Percentiles rank a stretch among this genome's conserved stretches.
Conservation (phyloP, 169 alveolate genomes). For the Plasmodium reichenowi region DNA sequence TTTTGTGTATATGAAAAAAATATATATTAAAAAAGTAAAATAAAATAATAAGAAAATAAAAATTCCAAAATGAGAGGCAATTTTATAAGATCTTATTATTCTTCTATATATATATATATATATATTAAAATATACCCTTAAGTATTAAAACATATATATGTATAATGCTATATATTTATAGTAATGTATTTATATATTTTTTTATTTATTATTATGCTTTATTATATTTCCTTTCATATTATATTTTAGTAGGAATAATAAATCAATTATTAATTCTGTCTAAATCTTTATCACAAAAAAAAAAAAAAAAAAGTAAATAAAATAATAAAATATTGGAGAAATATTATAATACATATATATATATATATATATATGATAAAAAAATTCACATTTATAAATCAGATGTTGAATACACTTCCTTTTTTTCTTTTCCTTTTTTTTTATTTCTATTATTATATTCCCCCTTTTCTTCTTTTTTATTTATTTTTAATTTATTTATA, state of each 20-base stretch:
- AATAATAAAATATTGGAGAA: constrained; percentile 1
- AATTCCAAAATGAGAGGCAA: constrained; percentile 9
- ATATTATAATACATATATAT: neutral
- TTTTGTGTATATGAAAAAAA: neutral
- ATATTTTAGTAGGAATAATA: constrained; percentile 43
- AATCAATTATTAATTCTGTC: constrained; percentile 27
- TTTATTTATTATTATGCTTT: constrained; percentile 3
- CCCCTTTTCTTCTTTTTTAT: no score
- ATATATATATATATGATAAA: constrained; percentile 25
- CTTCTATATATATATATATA: no score
- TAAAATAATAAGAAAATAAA: constrained; percentile 5
- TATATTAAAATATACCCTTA: no score
- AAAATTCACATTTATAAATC: constrained; percentile 49
- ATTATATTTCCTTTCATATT: constrained; percentile 1
- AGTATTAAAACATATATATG: no score
- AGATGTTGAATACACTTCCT: constrained; percentile 42
- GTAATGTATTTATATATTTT: neutral
- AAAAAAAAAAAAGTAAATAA: neutral
- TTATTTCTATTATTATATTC: no score
- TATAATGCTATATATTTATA: no score
- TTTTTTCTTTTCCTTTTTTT: neutral
- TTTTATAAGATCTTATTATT: neutral
- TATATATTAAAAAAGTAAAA: neutral
- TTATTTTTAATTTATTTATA: no score
- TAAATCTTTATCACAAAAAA: constrained; percentile 54